Evolutionary conservation across 305 asterid species (phyloP).

Genomic region (Plantago rigida): DNA sequence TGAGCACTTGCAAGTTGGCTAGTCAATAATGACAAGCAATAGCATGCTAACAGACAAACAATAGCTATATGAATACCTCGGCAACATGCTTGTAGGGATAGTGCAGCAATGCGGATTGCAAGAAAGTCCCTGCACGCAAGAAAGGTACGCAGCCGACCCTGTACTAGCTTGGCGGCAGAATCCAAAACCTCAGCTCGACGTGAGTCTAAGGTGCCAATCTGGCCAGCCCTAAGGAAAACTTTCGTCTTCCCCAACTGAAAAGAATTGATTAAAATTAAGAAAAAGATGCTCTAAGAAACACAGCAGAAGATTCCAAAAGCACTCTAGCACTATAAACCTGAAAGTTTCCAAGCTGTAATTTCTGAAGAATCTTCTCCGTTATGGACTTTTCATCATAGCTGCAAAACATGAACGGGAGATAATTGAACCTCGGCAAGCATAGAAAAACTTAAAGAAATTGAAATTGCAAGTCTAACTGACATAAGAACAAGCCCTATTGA

Average conservation of each 20-base stretch:
- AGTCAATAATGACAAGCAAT: no score
- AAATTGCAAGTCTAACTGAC: slow-evolving; percentile 10
- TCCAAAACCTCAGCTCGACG: slow-evolving; percentile 87
- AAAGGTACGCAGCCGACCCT: slow-evolving; percentile 61
- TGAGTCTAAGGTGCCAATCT: slow-evolving; percentile 77
- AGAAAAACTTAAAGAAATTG: slow-evolving; percentile 21
- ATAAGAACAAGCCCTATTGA: slow-evolving; percentile 17
- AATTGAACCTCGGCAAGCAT: slow-evolving; percentile 23
- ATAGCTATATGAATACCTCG: slow-evolving; percentile 49
- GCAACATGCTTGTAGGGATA: slow-evolving; percentile 74
- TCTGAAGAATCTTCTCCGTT: slow-evolving; percentile 76
- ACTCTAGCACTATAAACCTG: slow-evolving; percentile 55
- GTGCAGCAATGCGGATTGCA: slow-evolving; percentile 49
- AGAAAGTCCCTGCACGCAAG: slow-evolving; percentile 58
- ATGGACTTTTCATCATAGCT: slow-evolving; percentile 84
- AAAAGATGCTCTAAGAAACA: slow-evolving; percentile 18
- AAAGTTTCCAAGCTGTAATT: slow-evolving; percentile 68
- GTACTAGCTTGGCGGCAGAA: slow-evolving; percentile 73
- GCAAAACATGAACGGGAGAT: slow-evolving; percentile 29
- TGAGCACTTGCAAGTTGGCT: no score
- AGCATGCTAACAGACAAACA: no score
- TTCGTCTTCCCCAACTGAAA: slow-evolving; percentile 84
- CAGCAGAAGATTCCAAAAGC: slow-evolving; percentile 21
- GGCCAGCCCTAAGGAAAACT: slow-evolving; percentile 97
- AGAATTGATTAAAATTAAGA: slow-evolving; percentile 15